Conservation (phyloP, 2,329 filamentous ascomycete species). For the Hansfordia pulvinata region DNA sequence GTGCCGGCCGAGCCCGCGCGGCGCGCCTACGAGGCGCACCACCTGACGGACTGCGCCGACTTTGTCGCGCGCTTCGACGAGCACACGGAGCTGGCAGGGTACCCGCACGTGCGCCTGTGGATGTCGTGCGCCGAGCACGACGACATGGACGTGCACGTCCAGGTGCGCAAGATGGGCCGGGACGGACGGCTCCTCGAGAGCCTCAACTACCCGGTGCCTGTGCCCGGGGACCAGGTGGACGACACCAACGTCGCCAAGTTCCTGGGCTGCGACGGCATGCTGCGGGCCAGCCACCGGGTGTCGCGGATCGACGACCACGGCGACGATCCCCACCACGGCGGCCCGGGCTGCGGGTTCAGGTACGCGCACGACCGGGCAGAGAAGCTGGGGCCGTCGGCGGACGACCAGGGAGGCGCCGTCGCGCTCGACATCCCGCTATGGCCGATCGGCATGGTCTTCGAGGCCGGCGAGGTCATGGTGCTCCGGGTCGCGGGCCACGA, state of each 20-base stretch:
- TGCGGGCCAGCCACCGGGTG: conserved; percentile 9
- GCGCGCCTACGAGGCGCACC: too few relatives aligned
- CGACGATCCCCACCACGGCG: conserved; percentile 6
- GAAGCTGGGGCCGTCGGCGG: conserved; percentile 1
- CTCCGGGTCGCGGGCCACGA: conserved; percentile 10
- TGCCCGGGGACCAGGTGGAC: conserved; percentile 6
- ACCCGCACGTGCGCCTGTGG: conserved; percentile 26
- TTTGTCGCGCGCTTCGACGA: conserved; percentile 20
- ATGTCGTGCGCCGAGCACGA: conserved; percentile 24
- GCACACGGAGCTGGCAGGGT: conserved; percentile 22
- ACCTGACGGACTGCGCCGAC: conserved; percentile 11
- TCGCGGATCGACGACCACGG: conserved; percentile 3
- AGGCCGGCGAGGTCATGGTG: conserved; percentile 9
- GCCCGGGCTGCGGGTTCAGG: neutral
- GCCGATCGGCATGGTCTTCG: conserved; percentile 12
- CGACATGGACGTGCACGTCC: conserved; percentile 27
- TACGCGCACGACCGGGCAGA: neutral
- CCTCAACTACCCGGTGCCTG: conserved; percentile 11
- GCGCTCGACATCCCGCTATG: conserved; percentile 8
- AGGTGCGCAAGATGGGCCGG: conserved; percentile 21
- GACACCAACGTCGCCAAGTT: conserved; percentile 8
- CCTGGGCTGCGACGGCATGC: conserved; percentile 9
- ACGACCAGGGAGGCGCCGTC: conserved; percentile 5
- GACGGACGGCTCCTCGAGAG: conserved; percentile 7
- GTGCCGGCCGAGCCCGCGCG: too few relatives aligned